These are phyloP conservation scores for Straminergon stramineum DNA, from an alignment of 225 moss, liverwort and hornwort species.

Conservation along the genomic window DNA sequence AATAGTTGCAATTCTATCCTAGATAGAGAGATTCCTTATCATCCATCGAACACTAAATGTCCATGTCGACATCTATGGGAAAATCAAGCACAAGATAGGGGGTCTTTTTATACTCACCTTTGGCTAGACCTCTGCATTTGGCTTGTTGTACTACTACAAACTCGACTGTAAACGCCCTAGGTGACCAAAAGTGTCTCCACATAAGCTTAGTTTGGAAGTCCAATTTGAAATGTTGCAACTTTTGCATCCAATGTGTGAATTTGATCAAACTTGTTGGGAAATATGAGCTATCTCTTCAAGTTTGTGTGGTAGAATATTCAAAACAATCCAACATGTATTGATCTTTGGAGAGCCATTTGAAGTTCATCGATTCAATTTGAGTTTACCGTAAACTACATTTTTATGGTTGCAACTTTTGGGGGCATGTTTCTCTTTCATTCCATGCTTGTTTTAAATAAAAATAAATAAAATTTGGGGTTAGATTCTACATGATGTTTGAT, in stretches of 20 bases:
- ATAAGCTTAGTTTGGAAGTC: background rate
- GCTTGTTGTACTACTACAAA: no score
- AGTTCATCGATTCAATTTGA: rapidly evolving
- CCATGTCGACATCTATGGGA: no score
- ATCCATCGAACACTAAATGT: no score
- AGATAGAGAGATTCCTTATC: no score
- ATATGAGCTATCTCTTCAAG: rapidly evolving
- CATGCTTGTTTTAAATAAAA: no score
- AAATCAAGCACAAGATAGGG: no score
- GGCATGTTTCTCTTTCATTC: background rate
- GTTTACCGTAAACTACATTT: rapidly evolving
- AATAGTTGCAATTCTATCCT: no score
- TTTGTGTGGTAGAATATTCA: background rate
- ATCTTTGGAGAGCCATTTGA: background rate
- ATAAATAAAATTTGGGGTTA: no score
- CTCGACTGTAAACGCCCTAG: no score
- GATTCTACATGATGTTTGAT: background rate
- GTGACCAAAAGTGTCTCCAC: no score
- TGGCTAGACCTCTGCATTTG: no score
- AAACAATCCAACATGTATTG: background rate
- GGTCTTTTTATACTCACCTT: no score
- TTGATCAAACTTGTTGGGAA: background rate
- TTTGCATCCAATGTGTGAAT: background rate
- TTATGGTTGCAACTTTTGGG: background rate
- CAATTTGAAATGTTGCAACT: background rate